These are phyloP conservation scores for Wallacemonas sp. DNA, from an alignment of 208 protist genomes.

Conservation along the genomic window DNA sequence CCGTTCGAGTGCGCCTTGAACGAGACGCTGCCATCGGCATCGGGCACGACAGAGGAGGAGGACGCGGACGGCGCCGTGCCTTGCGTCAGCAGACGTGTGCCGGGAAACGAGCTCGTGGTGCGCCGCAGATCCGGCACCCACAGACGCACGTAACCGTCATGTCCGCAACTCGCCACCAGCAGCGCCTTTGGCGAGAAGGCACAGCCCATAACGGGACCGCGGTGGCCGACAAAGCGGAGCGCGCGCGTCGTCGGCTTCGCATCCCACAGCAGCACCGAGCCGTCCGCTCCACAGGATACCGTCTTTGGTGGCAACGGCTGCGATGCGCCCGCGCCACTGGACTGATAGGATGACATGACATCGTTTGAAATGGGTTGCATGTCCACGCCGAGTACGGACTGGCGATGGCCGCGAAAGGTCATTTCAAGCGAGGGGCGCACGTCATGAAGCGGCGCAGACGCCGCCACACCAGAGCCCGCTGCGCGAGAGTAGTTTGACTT, in stretches of 20 bases:
- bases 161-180: conserved; percentile 70
- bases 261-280: conserved; percentile 89
- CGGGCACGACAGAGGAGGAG: neutral
- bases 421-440: conserved; percentile 58
- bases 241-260: conserved; percentile 63
- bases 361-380: conserved; percentile 49
- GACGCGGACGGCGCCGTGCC: neutral
- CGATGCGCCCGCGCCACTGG: too few relatives aligned
- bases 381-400: conserved; percentile 48
- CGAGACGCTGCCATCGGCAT: conserved; percentile 23
- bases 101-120: conserved; percentile 24
- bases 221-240: conserved; percentile 77
- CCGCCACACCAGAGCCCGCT: neutral
- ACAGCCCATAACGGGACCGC: conserved; percentile 68
- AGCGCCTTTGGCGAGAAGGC: conserved; percentile 45
- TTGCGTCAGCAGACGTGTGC: conserved; percentile 6
- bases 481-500: neutral
- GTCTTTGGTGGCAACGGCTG: conserved; percentile 33
- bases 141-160: conserved; percentile 85
- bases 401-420: conserved; percentile 78
- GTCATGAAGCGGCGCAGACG: neutral
- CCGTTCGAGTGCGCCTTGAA: conserved; percentile 70
- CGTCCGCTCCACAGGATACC: conserved; percentile 76
- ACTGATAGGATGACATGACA: too few relatives aligned
- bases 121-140: conserved; percentile 68